These are phyloP conservation scores for Dactylellina sp. DNA, from an alignment of 2,329 filamentous ascomycete genomes.

Conservation along the genomic window DNA sequence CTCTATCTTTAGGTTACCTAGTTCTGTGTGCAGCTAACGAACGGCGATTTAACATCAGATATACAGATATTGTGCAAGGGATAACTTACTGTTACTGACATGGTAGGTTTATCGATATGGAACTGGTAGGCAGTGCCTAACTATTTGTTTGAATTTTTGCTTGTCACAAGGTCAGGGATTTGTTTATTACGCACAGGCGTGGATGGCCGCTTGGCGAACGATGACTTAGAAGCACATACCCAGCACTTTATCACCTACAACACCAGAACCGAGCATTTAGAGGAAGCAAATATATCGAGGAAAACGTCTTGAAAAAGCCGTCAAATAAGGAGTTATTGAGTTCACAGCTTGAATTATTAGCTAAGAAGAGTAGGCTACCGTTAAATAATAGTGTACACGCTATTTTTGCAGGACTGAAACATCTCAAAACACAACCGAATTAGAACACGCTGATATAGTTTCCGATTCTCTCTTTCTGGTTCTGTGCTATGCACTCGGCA, in stretches of 20 bases:
- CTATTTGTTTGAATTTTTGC: too few relatives aligned
- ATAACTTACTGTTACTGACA: slow-evolving; percentile 42
- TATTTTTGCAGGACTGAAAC: neutral
- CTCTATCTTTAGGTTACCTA: slow-evolving; percentile 93
- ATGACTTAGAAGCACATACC: too few relatives aligned
- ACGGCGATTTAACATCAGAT: neutral
- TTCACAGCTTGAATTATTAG: too few relatives aligned
- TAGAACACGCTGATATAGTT: slow-evolving; percentile 99
- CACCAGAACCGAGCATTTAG: too few relatives aligned
- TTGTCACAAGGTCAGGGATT: too few relatives aligned
- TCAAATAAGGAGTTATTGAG: too few relatives aligned
- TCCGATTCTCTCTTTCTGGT: slow-evolving; percentile 97
- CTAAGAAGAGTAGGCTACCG: too few relatives aligned
- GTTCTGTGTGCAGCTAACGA: slow-evolving; percentile 78
- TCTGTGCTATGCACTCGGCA: slow-evolving; percentile 98
- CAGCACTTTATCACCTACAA: too few relatives aligned
- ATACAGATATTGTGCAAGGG: neutral
- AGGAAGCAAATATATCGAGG: too few relatives aligned
- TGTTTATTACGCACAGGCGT: too few relatives aligned
- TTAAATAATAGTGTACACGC: neutral
- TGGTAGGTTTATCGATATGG: neutral
- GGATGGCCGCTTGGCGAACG: too few relatives aligned
- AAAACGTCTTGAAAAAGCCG: neutral
- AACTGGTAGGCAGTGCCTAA: too few relatives aligned
- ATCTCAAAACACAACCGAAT: neutral